Base-by-base conservation (phyloP, 352 stramenopile genomes). In the Chrysophaeum taylorii region DNA sequence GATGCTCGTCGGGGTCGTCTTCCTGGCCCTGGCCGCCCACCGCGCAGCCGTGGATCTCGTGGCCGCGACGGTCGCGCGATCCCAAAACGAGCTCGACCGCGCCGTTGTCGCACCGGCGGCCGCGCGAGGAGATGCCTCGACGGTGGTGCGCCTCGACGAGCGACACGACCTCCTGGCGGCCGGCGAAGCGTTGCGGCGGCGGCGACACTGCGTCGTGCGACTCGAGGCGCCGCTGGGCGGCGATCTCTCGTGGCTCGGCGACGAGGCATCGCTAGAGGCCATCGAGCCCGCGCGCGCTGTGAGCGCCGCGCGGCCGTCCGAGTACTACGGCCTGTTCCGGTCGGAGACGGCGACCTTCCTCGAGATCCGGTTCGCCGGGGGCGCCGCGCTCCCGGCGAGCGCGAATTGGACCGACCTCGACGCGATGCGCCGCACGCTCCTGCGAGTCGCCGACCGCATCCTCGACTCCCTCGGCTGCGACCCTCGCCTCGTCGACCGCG, bases 281-380 rank as follows among this genome's bases (percentile, higher is more conserved):
- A 18, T 57, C 45, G 57, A 36, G 33, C 12, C 57, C 12, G 36
- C 57, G 15, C 9, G 23, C 18, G 14, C 57, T 5, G 57, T 66
- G 57, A 2, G 5, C 2, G 9, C 14, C 15, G 25, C 36, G 27
- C 57, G 57, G 36, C 57, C 57, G 4, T 2, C 14, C 2, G 57
- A 66, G 57, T 66, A 33, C 57, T 18, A 33, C 33, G 57, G 57
- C 35, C 18, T 66, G 33, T 66, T 66, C 57, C 33, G 15, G 14
- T 27, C 14, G 12, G 36, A 27, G 12, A 16, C 1, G 31, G 7
- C 7, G 12, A 27, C 14, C 33, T 66, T 66, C 35, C 33, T 23
- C 57, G 57, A 66, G 57, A 14, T 42, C 33, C 57, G 57, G 33
- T 66, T 33, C 57, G 57, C 2, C 5, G 18, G 4, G 7, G 4